Evolutionary conservation across 23 red algal species (phyloP).

Genomic region (Chondrus crispus): DNA sequence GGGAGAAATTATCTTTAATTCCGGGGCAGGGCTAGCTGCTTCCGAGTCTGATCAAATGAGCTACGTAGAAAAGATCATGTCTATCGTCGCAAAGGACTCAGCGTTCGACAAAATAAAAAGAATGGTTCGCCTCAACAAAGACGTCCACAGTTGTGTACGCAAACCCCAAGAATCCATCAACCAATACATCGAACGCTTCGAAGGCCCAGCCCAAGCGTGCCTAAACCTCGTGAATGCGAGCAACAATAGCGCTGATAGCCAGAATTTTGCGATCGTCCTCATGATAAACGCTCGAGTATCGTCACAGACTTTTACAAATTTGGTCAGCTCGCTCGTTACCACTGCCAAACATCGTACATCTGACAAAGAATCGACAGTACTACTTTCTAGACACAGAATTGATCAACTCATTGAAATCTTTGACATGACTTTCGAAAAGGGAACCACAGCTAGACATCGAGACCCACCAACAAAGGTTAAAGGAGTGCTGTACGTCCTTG

Average conservation of each 20-base stretch:
- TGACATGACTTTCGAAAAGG: background rate
- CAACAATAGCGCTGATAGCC: background rate
- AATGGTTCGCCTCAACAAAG: background rate
- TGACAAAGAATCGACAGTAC: background rate
- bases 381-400: background rate
- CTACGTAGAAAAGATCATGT: background rate
- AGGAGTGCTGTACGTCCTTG: background rate
- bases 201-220: background rate
- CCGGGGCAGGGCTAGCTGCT: background rate
- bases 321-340: background rate
- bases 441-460: background rate
- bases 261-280: conserved; percentile 10
- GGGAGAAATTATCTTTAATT: background rate
- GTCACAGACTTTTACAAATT: background rate
- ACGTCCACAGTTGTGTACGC: background rate
- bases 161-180: background rate
- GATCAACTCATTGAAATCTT: background rate
- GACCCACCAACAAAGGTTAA: background rate
- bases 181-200: background rate
- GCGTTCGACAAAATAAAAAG: background rate
- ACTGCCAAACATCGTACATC: background rate
- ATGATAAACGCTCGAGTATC: background rate
- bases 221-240: background rate
- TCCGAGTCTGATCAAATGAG: background rate
- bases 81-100: background rate